These are phyloP conservation scores for Colletotrichum eremochloae DNA, from an alignment of 2,329 filamentous ascomycete genomes.

Conservation along the genomic window DNA sequence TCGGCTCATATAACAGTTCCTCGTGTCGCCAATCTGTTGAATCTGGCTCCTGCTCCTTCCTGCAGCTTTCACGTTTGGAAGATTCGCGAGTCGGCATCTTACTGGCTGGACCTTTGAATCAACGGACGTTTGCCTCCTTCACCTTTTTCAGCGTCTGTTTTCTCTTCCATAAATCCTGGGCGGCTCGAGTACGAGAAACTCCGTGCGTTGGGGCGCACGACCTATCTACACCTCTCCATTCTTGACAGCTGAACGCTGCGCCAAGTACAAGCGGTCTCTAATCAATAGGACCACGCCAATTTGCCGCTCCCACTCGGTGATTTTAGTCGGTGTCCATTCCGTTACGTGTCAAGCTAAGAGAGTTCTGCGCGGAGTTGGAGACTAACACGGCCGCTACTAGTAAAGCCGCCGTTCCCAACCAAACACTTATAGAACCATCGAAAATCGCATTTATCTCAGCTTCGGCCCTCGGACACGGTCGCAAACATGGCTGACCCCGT, in stretches of 20 bases:
- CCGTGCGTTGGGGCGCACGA: slow-evolving; percentile 26
- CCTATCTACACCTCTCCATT: slow-evolving; percentile 19
- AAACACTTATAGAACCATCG: slow-evolving; percentile 24
- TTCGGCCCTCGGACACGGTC: slow-evolving; percentile 25
- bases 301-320: slow-evolving; percentile 3
- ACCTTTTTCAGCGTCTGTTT: background rate
- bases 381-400: slow-evolving; percentile 39
- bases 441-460: slow-evolving; percentile 32
- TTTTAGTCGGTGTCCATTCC: slow-evolving; percentile 15
- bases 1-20: slow-evolving; percentile 35
- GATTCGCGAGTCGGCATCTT: slow-evolving; percentile 6
- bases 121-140: background rate
- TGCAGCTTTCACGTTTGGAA: slow-evolving; percentile 19
- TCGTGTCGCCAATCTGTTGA: slow-evolving; percentile 13
- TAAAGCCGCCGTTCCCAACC: slow-evolving; percentile 30
- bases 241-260: slow-evolving; percentile 37
- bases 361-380: slow-evolving; percentile 12
- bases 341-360: slow-evolving; percentile 32
- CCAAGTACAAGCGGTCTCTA: slow-evolving; percentile 33
- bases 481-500: slow-evolving; percentile 33
- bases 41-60: background rate
- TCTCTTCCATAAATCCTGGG: background rate
- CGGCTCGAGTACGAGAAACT: slow-evolving; percentile 2
- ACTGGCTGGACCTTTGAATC: slow-evolving; percentile 8
- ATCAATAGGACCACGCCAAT: background rate